Conservation (phyloP, 495 filamentous ascomycete genomes). For the Penicillium goetzii region DNA sequence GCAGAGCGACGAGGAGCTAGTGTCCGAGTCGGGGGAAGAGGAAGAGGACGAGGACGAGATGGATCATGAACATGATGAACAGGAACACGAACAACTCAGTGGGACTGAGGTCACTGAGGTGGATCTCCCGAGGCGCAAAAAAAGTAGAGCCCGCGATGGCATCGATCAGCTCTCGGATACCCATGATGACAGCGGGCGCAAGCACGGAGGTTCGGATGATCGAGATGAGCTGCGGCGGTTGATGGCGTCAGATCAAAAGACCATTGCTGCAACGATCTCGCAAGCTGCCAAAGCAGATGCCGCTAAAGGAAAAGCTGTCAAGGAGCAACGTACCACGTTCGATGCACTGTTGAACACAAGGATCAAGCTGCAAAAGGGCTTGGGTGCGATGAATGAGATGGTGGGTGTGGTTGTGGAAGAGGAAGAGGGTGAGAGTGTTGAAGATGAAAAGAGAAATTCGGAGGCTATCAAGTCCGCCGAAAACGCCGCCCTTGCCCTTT, state of each 20-base stretch:
- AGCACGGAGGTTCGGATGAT: slow-evolving; percentile 25
- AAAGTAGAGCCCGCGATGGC: neutral
- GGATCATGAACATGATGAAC: slow-evolving; percentile 2
- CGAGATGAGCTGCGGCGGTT: slow-evolving; percentile 66
- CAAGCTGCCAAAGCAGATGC: slow-evolving; percentile 77
- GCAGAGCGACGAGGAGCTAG: slow-evolving; percentile 10
- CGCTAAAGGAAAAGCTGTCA: slow-evolving; percentile 83
- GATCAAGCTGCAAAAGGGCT: slow-evolving; percentile 87
- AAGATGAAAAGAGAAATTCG: slow-evolving; percentile 43
- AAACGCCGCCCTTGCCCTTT: slow-evolving; percentile 82
- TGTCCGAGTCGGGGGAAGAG: neutral
- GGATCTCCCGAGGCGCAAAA: slow-evolving; percentile 13
- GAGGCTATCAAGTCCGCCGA: slow-evolving; percentile 74
- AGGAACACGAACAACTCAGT: slow-evolving; percentile 18
- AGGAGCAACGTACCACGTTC: slow-evolving; percentile 79
- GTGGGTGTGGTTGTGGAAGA: slow-evolving; percentile 45
- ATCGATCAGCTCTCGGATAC: neutral
- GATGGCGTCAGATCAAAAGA: slow-evolving; percentile 73
- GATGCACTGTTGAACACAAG: slow-evolving; percentile 84
- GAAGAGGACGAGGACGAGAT: slow-evolving; percentile 8
- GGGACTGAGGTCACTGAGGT: slow-evolving; percentile 32
- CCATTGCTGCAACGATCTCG: slow-evolving; percentile 68
- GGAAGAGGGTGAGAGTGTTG: slow-evolving; percentile 31
- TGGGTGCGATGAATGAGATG: slow-evolving; percentile 80
- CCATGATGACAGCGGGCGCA: neutral